Evolutionary conservation across 805 yeast species (phyloP), one percentile per base, ranked within the genome.

Genomic region (Candida insectalens): DNA sequence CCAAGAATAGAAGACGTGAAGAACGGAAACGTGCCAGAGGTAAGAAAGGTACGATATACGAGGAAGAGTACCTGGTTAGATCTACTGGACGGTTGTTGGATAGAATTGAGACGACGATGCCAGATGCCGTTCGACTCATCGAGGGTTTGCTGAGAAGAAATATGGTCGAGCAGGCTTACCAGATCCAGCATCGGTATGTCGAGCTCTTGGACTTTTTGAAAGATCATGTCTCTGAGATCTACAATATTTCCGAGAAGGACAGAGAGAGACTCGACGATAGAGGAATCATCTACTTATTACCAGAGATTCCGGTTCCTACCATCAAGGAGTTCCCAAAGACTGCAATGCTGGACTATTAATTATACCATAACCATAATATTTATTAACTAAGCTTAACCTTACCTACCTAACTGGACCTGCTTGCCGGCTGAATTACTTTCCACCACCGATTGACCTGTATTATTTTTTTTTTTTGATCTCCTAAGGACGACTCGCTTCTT

Each of bases 21-120:
- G 98, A 89, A 53, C 74, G 98, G 49, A 92, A 92, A 62, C 72
- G 77, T 39, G 99, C 98, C 2, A 75, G 95, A 47, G 99, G 99
- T 39, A 85, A 94, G 65, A 92, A 92, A 62, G 97, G 97, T 30
- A 89, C 96, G 5, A 82, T 92, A 15, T 92, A 92, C 50, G 99
- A 92, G 57, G 98, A 92, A 55, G 97, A 92, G 55, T 92, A 92
- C 55, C 70, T 92, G 36, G 78, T 92, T 31, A 75, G 74, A 45
- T 88, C 96, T 3, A 76, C 84, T 38, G 92, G 95, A 4, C 75
- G 99, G 52, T 67, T 92, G 53, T 59, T 85, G 22, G 96, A 85
- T 36, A 73, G 98, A 46, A 59, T 92, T 37, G 71, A 74, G 29
- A 76, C 71, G 43, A 81, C 95, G 0, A 71, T 73, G 44, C 64